These are phyloP conservation scores for Paracamarosporium sp. DNA, from an alignment of 2,329 filamentous ascomycete genomes.

Conservation along the genomic window DNA sequence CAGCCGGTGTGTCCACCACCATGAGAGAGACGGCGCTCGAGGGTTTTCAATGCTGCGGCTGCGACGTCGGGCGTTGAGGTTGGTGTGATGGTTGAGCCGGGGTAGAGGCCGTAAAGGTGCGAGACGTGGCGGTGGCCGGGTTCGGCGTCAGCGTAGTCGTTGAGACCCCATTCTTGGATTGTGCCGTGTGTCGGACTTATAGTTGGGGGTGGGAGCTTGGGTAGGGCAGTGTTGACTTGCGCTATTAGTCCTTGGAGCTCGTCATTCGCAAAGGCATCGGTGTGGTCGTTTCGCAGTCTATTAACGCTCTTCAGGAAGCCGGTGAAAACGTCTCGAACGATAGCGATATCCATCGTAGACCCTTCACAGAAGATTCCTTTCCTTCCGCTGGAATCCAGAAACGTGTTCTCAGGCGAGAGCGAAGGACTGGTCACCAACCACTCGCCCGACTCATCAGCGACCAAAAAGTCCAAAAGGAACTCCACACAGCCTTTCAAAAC, in stretches of 20 bases:
- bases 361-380: constrained; percentile 20
- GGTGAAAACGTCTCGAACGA: constrained; percentile 49
- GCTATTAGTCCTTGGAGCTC: not conserved
- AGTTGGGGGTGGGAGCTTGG: constrained; percentile 16
- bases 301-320: constrained; percentile 27
- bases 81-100: constrained; percentile 50
- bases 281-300: constrained; percentile 1
- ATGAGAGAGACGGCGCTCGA: constrained; percentile 35
- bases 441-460: constrained; percentile 28
- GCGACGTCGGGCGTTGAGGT: constrained; percentile 40
- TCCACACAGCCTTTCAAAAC: constrained; percentile 43
- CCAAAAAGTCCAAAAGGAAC: constrained; percentile 51
- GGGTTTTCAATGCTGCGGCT: constrained; percentile 35
- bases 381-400: constrained; percentile 27
- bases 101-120: constrained; percentile 58
- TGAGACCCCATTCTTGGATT: constrained; percentile 29
- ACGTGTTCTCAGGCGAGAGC: constrained; percentile 49
- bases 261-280: not conserved
- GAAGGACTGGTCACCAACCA: constrained; percentile 46
- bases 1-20: constrained; percentile 57
- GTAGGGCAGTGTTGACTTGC: constrained; percentile 11
- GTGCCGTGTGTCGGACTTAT: constrained; percentile 39
- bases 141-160: constrained; percentile 50
- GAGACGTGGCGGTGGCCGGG: constrained; percentile 60
- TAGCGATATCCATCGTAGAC: constrained; percentile 57